Evolutionary conservation across 2,329 filamentous ascomycete species (phyloP), one percentile per base, ranked within the genome.

Genomic region (Plectosphaerella sp.): DNA sequence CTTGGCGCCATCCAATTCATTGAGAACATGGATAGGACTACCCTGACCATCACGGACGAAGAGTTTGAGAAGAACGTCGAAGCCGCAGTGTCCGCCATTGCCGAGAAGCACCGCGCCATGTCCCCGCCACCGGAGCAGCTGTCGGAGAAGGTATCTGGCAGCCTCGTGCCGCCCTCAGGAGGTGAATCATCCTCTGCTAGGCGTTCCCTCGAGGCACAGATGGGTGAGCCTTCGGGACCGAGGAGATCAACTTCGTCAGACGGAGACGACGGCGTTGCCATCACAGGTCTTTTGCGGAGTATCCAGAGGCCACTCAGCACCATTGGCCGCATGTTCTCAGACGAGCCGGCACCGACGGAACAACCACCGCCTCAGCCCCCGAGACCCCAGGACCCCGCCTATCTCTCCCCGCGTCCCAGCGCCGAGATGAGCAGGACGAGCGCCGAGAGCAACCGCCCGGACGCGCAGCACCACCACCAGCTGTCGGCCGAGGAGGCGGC

Each of bases 51-150:
- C 49, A 87, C 87, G 2, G 92, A 99, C 63, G 91, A 94, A 52
- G 94, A 97, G 37, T 99, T 99, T 63, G 94, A 99, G 67, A 83
- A 82, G 64, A 92, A 96, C 59, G 95, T 99, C n/a, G 94, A 99
- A 72, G 88, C 88, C 4, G 92, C 94, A 8, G 95, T 99, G 3
- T 96, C 91, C 6, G 90, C 89, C 42, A 99, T 99, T 59, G 93
- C 94, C 2, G 93, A 97, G 70, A 90, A 89, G 62, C 91, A 97
- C 62, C 82, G 84, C 53, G 67, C 73, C 7, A 69, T 73, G 42
- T 79, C 81, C 77, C 10, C 66, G 56, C 62, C 63, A 63, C 65
- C 73, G 41, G 70, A 69, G 20, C 63, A 65, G 3, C 69, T 74
- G 28, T 77, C 73, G 11, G 79, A 82, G 55, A 80, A 79, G 61